Evolutionary conservation across 306 rosid genomes (phyloP).

Genomic region (Hippophae tibetana): DNA sequence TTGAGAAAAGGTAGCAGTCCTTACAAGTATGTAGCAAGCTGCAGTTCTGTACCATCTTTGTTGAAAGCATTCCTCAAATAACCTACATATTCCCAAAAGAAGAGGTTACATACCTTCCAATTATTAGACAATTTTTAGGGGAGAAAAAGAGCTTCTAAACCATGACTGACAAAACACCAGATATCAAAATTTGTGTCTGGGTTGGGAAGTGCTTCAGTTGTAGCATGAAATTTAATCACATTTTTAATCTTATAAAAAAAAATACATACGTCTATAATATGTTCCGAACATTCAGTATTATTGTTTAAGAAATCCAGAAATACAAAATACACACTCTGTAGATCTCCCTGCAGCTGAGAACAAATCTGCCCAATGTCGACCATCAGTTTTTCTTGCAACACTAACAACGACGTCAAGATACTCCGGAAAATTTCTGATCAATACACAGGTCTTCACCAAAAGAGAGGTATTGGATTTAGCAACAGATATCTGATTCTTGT

Average conservation of each 20-base stretch:
- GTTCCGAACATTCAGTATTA: too few species aligned
- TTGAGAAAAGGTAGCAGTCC: constrained; percentile 17
- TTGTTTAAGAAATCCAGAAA: too few species aligned
- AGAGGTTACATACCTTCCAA: background rate
- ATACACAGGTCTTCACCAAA: constrained; percentile 89
- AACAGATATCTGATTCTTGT: constrained; percentile 51
- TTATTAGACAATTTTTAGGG: constrained; percentile 5
- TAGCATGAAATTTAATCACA: too few species aligned
- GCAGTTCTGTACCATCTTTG: constrained; percentile 97
- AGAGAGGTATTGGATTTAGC: constrained; percentile 48
- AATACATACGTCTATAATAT: too few species aligned
- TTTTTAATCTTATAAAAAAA: too few species aligned
- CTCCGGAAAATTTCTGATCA: constrained; percentile 79
- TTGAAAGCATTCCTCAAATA: constrained; percentile 98
- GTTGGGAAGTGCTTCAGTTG: too few species aligned
- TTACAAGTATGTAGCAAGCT: constrained; percentile 96
- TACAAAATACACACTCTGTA: constrained; percentile 52
- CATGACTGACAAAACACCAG: too few species aligned
- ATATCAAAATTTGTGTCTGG: too few species aligned
- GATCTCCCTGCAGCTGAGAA: constrained; percentile 95
- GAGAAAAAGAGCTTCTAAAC: background rate
- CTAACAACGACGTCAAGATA: constrained; percentile 94
- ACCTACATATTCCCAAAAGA: constrained; percentile 32
- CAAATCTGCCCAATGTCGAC: constrained; percentile 97
- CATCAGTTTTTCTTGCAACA: constrained; percentile 99